These are phyloP conservation scores for Aegilops speltoides DNA, from an alignment of 176 grass and related monocot species.

Conservation along the genomic window DNA sequence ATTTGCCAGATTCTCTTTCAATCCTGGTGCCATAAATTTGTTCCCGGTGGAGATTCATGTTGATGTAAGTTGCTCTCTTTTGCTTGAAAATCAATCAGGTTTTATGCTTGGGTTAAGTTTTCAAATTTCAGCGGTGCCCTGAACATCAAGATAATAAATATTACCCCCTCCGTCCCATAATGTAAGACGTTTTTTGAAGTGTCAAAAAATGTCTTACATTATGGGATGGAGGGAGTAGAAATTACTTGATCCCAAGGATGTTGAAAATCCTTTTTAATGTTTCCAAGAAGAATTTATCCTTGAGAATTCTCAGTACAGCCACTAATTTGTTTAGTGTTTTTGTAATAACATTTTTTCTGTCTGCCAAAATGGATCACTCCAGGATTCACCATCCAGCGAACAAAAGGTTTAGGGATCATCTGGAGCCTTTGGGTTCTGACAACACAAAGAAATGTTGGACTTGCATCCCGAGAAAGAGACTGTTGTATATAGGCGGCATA, in stretches of 20 bases:
- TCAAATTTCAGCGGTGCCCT: neutral
- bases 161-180: too few species aligned
- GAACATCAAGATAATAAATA: neutral
- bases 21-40: slow-evolving; percentile 82
- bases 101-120: neutral
- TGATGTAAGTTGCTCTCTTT: slow-evolving; percentile 69
- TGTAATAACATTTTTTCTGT: slow-evolving; percentile 19
- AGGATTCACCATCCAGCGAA: slow-evolving; percentile 46
- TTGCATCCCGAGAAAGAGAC: slow-evolving; percentile 22
- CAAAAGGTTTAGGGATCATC: slow-evolving; percentile 45
- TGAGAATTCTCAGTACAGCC: neutral
- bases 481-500: slow-evolving; percentile 55
- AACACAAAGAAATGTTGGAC: neutral
- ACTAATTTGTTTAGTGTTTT: neutral
- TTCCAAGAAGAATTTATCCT: neutral
- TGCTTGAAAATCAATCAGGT: neutral
- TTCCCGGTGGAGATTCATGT: slow-evolving; percentile 89
- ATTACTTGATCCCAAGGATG: neutral
- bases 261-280: neutral
- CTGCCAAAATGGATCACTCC: slow-evolving; percentile 27
- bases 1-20: slow-evolving; percentile 90
- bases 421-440: neutral
- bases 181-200: too few species aligned
- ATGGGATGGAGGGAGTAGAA: neutral
- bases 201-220: too few species aligned